Base-by-base conservation (phyloP, 2,329 filamentous ascomycete species). In the Fonsecaea erecta region DNA sequence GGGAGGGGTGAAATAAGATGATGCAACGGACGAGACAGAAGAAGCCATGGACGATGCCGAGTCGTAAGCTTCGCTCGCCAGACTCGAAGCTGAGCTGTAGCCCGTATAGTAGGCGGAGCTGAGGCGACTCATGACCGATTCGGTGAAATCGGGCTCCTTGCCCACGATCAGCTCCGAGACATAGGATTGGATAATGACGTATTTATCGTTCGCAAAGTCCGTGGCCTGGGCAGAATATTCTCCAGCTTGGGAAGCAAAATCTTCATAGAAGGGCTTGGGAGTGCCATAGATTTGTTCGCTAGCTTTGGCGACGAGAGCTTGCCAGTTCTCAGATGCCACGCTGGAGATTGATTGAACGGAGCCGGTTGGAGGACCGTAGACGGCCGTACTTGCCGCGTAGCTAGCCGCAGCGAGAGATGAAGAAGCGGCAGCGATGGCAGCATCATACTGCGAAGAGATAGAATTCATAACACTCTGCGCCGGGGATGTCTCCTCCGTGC, bases 61-160 rank as follows among this genome's bases (percentile, higher is more conserved):
- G 18, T 75, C 77, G 64, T 79, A 79, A 14, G 76, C 77, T 28
- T 83, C 81, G 58, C 78, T 81, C 11, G 83, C 82, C 56, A 83
- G 82, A 63, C 83, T 86, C 9, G 80, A 85, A 24, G 81, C 84
- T 3, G 83, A 83, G 0, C 71, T 73, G 58, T 75, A 74, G 16
- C 87, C 89, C 0, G 88, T 91, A 26, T 87, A 86, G 73, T 94
- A 95, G 0, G 87, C 90, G 2, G 85, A 88, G 62, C 86, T 85
- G 12, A 96, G 83, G 58, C 90, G 86, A 59, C 82, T 86, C 77
- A 92, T 87, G 2, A 94, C 89, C 65, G 90, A 93, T 73, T 96
- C 90, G 0, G 89, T 93, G 72, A 92, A 96, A 14, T 88, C 87
- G 0, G 91, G 88, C 74, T 96, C 92, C 75, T 89, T 92, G 60